Evolutionary conservation across 1,284 basidiomycete genomes (phyloP).

Genomic region (Phlebopus sp.): DNA sequence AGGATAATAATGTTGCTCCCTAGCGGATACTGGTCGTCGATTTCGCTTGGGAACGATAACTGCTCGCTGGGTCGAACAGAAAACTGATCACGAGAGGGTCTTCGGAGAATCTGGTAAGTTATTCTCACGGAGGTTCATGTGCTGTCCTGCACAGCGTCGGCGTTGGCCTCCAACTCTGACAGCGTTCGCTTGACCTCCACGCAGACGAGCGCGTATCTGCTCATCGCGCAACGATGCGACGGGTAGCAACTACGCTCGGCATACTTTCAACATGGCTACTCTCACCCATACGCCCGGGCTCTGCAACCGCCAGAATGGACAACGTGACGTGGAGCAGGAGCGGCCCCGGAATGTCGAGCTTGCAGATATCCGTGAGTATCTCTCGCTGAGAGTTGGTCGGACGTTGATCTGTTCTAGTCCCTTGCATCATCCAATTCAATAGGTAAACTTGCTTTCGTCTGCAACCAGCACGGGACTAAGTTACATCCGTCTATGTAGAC

Average conservation of each 20-base stretch:
- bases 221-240: slow-evolving; percentile 22
- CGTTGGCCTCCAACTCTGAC: too few species aligned
- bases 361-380: slow-evolving; percentile 25
- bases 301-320: slow-evolving; percentile 6
- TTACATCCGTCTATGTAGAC: slow-evolving; percentile 20
- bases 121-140: too few species aligned
- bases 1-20: too few species aligned
- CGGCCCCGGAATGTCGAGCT: slow-evolving; percentile 19
- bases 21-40: too few species aligned
- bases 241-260: slow-evolving; percentile 9
- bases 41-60: too few species aligned
- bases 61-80: too few species aligned
- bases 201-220: too few species aligned
- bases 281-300: slow-evolving; percentile 5
- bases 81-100: too few species aligned
- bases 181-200: too few species aligned
- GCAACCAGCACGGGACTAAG: not conserved
- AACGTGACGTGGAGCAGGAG: slow-evolving; percentile 20
- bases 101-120: too few species aligned
- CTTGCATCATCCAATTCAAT: slow-evolving; percentile 15
- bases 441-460: slow-evolving; percentile 12
- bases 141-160: too few species aligned
- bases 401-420: slow-evolving; percentile 19
- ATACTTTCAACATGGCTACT: slow-evolving; percentile 18
- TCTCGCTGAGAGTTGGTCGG: not conserved